Base-by-base conservation (phyloP, 202 grass and related monocot genomes). In the Cymbopogon flexuosus region DNA sequence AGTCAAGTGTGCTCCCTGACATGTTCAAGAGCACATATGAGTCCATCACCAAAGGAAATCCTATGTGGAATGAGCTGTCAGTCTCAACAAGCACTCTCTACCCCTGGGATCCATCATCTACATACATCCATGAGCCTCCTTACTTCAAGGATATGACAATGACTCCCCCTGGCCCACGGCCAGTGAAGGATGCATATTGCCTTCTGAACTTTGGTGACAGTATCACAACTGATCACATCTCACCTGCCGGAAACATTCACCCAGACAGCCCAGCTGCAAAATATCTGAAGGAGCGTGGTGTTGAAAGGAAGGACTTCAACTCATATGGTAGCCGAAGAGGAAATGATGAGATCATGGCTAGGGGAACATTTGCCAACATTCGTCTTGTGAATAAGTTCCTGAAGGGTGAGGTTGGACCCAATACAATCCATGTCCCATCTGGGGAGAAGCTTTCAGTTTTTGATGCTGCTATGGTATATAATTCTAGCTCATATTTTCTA, bases 121-220 rank as follows among this genome's bases (percentile, higher is more conserved):
- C 91, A 21, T 97, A 97, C 88, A 97, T 97, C 57, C 94, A 97
- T 57, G 94, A 97, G 75, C 94, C 94, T 81, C 94, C 94, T 74
- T 97, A 97, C 77, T 97, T 94, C 87, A 97, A 97, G 86, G 88
- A 89, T 66, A 97, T 94, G 91, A 94, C 91, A 85, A 90, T 92
- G 88, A 90, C 91, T 72, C 89, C 94, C 89, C 94, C 94, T 85
- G 94, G 94, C 8, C 89, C 91, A n/a, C 84, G 81, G 23, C 89
- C 89, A 46, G 94, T 97, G 52, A 92, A 97, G 72, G 89, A 94
- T 90, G 91, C 94, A n/a, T 97, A 94, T 58, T 97, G 94, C 57
- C 87, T 97, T 83, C 87, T 97, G 71, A 97, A 97, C 75, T 94
- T 94, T 22, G 94, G 94, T 40, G 94, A 97, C 78, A 97, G 94